A percentile compares a stretch with the other conserved stretches of the same genome.
Conservation (phyloP, 2,329 filamentous ascomycete genomes). For the Leptographium radiaticola region DNA sequence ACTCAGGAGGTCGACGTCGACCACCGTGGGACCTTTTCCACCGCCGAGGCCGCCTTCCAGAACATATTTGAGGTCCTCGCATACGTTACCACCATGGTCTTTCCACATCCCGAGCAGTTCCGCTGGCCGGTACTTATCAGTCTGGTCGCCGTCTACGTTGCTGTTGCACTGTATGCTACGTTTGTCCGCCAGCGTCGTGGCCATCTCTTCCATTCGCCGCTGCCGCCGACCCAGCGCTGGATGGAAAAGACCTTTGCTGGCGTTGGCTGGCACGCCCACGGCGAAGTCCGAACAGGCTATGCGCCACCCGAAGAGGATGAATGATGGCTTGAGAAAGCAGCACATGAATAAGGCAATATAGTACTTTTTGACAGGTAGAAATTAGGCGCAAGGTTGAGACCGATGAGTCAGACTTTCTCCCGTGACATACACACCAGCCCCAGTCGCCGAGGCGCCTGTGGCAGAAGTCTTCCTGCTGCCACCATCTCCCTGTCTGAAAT, state of each 20-base stretch:
- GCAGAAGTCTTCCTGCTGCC: too few species aligned
- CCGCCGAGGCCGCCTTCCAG: constrained; percentile 54
- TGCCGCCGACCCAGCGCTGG: constrained; percentile 7
- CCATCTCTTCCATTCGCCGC: constrained; percentile 41
- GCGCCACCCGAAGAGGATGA: too few species aligned
- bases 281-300: too few species aligned
- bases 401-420: too few species aligned
- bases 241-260: constrained; percentile 6
- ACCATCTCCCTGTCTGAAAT: constrained; percentile 50
- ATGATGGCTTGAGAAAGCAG: too few species aligned
- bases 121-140: constrained; percentile 48
- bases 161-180: constrained; percentile 36
- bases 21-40: constrained; percentile 55
- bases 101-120: constrained; percentile 50
- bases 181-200: constrained; percentile 46
- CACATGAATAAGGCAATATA: background rate
- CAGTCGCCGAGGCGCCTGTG: too few species aligned
- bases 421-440: too few species aligned
- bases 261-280: too few species aligned
- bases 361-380: too few species aligned
- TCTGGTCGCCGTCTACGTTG: constrained; percentile 33
- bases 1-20: constrained; percentile 37
- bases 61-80: constrained; percentile 58
- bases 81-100: constrained; percentile 52
- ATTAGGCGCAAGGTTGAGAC: too few species aligned